Evolutionary conservation across 495 filamentous ascomycete species (phyloP), one percentile per base, ranked within the genome.

Genomic region (Alectoria sarmentosa): DNA sequence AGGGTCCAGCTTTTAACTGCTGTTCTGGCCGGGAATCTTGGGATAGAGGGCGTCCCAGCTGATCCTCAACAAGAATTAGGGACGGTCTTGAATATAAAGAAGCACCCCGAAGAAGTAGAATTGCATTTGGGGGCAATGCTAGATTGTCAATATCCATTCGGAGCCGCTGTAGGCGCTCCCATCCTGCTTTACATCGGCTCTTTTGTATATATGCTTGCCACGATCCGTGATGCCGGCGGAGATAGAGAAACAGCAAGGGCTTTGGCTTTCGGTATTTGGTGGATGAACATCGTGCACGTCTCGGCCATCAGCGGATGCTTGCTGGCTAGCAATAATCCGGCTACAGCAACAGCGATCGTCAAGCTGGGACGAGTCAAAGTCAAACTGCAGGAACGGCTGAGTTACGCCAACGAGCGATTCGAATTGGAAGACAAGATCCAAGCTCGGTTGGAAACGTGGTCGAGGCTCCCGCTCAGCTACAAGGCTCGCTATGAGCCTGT

Each of bases 211-310:
- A 74, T 71, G 3, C 65, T 81, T 23, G 61, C 79, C 13, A 76
- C 77, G 58, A 63, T 74, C 11, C 64, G 63, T 19, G 71, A 64
- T n/a, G 66, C 67, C n/a, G 28, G 74, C 0, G 77, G 78, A 5
- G 75, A 81, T 58, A 73, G 77, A 7, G 74, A 77, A 61, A 76
- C 77, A 0, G 72, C 78, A 8, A 70, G 75, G 34, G 70, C 77
- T 2, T 66, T 82, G 7, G 79, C 80, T 4, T 80, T 79, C 64
- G 80, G 80, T 15, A 70, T 79, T 46, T 82, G 79, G 76, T 73
- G 74, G 69, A 75, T 61, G 23, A 60, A 67, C 38, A 57, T 69
- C 42, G 62, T 64, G 0, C 32, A 65, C 15, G 44, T 70, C n/a
- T 55, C 73, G 8, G 69, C 67, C 19, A 46, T 68, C 10, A 60